These are phyloP conservation scores for Aspergillus carlsbadensis DNA, from an alignment of 495 filamentous ascomycete species.

Conservation along the genomic window DNA sequence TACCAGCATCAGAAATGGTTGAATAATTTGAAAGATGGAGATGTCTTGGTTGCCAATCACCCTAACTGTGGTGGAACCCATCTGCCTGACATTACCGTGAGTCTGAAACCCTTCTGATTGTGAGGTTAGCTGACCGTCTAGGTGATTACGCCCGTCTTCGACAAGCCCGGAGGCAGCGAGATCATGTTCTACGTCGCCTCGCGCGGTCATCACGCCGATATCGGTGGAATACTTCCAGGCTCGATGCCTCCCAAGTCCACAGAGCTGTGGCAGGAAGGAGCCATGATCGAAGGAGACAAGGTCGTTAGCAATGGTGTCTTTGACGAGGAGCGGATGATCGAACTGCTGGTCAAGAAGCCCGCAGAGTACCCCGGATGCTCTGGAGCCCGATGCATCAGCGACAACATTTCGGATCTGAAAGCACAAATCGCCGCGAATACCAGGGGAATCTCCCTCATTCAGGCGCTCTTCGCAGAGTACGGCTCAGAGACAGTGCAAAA, in stretches of 20 bases:
- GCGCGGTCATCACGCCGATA: constrained; percentile 94
- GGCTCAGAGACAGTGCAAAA: constrained; percentile 88
- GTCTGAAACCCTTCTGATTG: not conserved
- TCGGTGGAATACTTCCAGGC: constrained; percentile 92
- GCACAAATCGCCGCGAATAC: constrained; percentile 96
- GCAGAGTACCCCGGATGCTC: constrained; percentile 83
- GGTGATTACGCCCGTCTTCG: constrained; percentile 83
- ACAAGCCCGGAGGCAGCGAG: constrained; percentile 60
- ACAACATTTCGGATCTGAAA: constrained; percentile 95
- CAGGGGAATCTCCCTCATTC: constrained; percentile 91
- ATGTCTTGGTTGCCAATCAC: constrained; percentile 95
- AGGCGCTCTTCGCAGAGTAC: constrained; percentile 81
- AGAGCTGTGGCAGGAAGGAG: constrained; percentile 93
- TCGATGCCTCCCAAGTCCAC: constrained; percentile 96
- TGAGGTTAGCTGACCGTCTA: constrained; percentile 6
- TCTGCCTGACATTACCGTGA: constrained; percentile 88
- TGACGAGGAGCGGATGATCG: constrained; percentile 81
- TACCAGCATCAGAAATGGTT: constrained; percentile 91
- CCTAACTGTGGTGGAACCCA: constrained; percentile 90
- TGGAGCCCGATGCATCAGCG: constrained; percentile 84
- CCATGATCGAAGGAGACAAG: constrained; percentile 91
- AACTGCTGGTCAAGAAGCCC: constrained; percentile 80
- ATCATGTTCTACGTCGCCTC: constrained; percentile 98
- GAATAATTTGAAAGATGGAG: constrained; percentile 82
- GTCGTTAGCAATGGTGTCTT: constrained; percentile 88